Evolutionary conservation across 805 yeast species (phyloP), one percentile per base, ranked within the genome.

Genomic region (Pichia ethanolica): DNA sequence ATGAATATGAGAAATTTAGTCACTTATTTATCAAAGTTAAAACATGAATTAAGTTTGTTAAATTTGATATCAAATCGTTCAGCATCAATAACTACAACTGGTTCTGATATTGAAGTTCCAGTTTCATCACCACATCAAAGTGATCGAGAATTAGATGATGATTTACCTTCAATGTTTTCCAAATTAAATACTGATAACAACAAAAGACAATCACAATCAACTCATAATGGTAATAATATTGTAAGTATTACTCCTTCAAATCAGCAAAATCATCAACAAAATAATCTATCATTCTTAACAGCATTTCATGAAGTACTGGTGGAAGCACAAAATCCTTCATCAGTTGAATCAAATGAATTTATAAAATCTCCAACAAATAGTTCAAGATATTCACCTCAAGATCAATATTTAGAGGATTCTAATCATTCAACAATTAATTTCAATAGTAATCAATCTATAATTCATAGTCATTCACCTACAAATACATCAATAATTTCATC

Each of bases 291-390:
- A 7, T 56, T 68, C 20, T 52, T 68, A 28, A 56, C 66, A 7
- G 71, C 71, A 0, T 68, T 68, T 45, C 68, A 67, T 49, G 71
- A 68, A 39, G 69, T 63, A 4, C 53, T 67, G 35, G 58, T 56
- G 12, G 69, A 68, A 33, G 59, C 63, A 11, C 56, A 64, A 10
- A 40, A 40, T 28, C 36, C 48, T 10, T 40, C 53, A 8, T 50
- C 50, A 11, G 38, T 35, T 6, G 50, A 46, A 20, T 43, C 47
- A 12, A 43, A 46, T 20, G 50, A 46, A 14, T 12, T 36, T 13
- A 14, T 33, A 7, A 36, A 32, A 30, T 26, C 34, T 12, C 26
- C 42, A 5, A 28, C 12, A 27, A 39, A 34, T 13, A 39, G 27
- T 26, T 30, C 33, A 5, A 44, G 33, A 32, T 11, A 26, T 20